Evolutionary conservation across 352 stramenopile species (phyloP), one percentile per base, ranked within the genome.

Genomic region (Thalassiosira livingstoniorum): DNA sequence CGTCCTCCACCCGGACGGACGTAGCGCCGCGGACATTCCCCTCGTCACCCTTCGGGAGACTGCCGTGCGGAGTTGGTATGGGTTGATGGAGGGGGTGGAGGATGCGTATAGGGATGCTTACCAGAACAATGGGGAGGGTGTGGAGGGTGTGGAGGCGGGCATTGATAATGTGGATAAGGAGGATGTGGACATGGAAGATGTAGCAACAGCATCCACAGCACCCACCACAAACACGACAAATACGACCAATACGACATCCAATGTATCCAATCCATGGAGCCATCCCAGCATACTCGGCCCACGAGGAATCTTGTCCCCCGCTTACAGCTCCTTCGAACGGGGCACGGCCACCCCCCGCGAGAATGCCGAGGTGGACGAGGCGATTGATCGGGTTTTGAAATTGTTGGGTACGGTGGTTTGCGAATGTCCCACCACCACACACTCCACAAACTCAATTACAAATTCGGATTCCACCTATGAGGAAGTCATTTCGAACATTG

Each of bases 1-100:
- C 21, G 70, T 95, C 2, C 39, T 95, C 21, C 83, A 88, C 79
- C 86, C 87, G 32, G 88, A 88, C 70, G 82, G 89, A 34, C 69
- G 80, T 54, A 78, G 72, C 42, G 91, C 91, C 18, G 74, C 89
- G 13, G 73, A 91, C 37, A 84, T 94, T 27, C 75, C 84, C 1
- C 57, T 90, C 13, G 65, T 64, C 27, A 88, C 80, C 2, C 29
- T 95, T 0, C 47, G 80, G 29, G 84, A 92, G 31, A 90, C 91
- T 77, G 90, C 83, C 34, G 53, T 89, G 10, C 45, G 13, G n/a
- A 73, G 83, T 15, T 70, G 90, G 34, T 23, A 66, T 27, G 25
- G 74, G 1, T 25, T 92, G 5, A 68, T 66, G 10, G 29, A 58
- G 42, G 25, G 51, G 5, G 4, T 60, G 11, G 11, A 13, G 11